Conservation (phyloP, 2,329 filamentous ascomycete genomes). For the Diaporthe amygdali region DNA sequence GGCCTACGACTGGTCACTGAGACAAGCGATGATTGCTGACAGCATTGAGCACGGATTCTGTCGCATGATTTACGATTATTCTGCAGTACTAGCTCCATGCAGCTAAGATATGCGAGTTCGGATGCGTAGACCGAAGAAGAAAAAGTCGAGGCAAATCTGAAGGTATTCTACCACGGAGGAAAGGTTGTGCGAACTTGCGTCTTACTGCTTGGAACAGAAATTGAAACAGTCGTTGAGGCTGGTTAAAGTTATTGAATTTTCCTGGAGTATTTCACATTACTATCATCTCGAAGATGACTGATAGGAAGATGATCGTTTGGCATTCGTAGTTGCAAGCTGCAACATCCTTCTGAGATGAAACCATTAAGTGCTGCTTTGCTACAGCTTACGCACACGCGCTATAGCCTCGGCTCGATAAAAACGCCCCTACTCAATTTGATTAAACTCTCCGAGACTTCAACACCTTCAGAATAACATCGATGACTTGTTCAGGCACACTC, state of each 20-base stretch:
- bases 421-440: not conserved
- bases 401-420: not conserved
- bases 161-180: no score
- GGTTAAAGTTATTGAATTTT: no score
- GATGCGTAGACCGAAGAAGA: not conserved
- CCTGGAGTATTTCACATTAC: no score
- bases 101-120: not conserved
- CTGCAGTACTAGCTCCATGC: constrained; percentile 3
- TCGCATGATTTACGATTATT: not conserved
- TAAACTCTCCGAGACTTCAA: not conserved
- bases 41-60: not conserved
- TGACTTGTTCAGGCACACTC: constrained; percentile 9
- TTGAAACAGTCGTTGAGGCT: not conserved
- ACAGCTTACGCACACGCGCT: not conserved
- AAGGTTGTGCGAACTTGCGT: not conserved
- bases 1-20: not conserved
- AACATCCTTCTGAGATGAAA: not conserved
- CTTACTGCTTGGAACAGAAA: not conserved
- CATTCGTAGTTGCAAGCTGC: not conserved
- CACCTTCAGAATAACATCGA: not conserved
- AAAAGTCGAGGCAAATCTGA: not conserved
- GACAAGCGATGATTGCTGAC: constrained; percentile 1
- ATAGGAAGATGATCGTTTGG: not conserved
- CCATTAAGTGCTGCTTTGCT: not conserved
- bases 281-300: no score